These are phyloP conservation scores for Diplodia intermedia DNA, from an alignment of 2,329 filamentous ascomycete species.

Conservation along the genomic window DNA sequence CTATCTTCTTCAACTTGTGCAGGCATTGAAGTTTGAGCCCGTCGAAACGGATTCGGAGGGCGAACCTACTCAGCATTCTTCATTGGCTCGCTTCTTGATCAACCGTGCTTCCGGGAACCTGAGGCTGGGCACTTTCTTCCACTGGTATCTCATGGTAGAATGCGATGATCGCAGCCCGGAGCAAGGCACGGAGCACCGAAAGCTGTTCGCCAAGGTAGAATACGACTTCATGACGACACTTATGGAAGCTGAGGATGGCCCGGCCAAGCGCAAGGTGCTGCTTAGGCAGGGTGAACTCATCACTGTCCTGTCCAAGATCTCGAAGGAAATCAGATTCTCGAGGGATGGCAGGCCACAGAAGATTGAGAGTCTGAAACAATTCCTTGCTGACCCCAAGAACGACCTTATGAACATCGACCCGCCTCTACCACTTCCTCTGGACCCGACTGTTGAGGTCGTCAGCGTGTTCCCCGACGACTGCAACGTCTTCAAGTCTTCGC, in stretches of 20 bases:
- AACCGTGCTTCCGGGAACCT: conserved; percentile 87
- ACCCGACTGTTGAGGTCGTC: conserved; percentile 79
- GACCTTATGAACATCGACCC: conserved; percentile 84
- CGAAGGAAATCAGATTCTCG: conserved; percentile 83
- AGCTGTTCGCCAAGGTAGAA: conserved; percentile 89
- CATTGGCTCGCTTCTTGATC: conserved; percentile 87
- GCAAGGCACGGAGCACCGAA: conserved; percentile 75
- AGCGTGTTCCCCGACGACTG: conserved; percentile 85
- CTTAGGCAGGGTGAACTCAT: conserved; percentile 89
- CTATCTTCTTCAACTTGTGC: conserved; percentile 92
- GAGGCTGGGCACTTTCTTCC: conserved; percentile 89
- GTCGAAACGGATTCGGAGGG: conserved; percentile 62
- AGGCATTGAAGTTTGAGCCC: conserved; percentile 88
- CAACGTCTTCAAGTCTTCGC: conserved; percentile 92
- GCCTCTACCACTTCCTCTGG: conserved; percentile 84
- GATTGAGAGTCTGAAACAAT: conserved; percentile 82
- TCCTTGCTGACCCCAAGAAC: conserved; percentile 86
- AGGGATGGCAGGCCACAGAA: conserved; percentile 80
- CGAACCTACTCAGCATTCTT: conserved; percentile 75
- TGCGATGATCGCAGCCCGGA: conserved; percentile 83
- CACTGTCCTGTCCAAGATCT: conserved; percentile 84
- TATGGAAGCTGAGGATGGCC: conserved; percentile 72
- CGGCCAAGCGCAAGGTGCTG: conserved; percentile 76
- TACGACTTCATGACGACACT: conserved; percentile 96
- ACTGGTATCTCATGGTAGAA: conserved; percentile 99